A percentile compares a stretch with the other conserved stretches of the same genome.
These are phyloP conservation scores for Fusarium sp. DNA, from an alignment of 2,329 filamentous ascomycete species.

Conservation along the genomic window DNA sequence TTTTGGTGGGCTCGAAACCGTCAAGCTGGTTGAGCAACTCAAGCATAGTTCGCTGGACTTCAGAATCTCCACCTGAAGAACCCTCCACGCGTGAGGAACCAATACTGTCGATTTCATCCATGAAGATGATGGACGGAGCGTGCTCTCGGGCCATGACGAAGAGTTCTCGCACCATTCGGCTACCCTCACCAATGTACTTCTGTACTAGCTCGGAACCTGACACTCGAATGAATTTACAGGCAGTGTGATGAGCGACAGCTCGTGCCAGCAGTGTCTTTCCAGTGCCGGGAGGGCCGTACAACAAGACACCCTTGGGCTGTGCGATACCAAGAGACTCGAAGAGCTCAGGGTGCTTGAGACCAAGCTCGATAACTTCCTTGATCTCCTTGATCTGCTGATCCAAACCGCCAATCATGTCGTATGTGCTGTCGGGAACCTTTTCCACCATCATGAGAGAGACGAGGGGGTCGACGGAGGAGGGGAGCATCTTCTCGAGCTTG, in stretches of 20 bases:
- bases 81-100: constrained; percentile 97
- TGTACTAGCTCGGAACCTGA: constrained; percentile 96
- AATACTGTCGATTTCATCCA: constrained; percentile 99
- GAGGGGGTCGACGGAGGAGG: constrained; percentile 96
- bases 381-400: constrained; percentile 99
- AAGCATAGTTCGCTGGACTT: constrained; percentile 98
- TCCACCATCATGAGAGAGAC: constrained; percentile 99
- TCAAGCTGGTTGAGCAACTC: constrained; percentile 98
- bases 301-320: constrained; percentile 94
- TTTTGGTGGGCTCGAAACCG: constrained; percentile 98
- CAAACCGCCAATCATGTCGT: constrained; percentile 99
- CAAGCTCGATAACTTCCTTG: constrained; percentile 99
- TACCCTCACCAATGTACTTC: constrained; percentile 99
- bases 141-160: constrained; percentile 99
- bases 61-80: constrained; percentile 92
- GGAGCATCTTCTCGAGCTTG: constrained; percentile 98
- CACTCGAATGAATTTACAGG: constrained; percentile 98
- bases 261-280: constrained; percentile 95
- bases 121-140: constrained; percentile 98
- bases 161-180: constrained; percentile 96
- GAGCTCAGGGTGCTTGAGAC: constrained; percentile 96
- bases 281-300: constrained; percentile 96
- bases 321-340: constrained; percentile 99
- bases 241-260: constrained; percentile 97
- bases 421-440: constrained; percentile 99